phyloP scores from a whole-genome alignment of 768 basidiomycete species.

The Tricholoma sp. region DNA sequence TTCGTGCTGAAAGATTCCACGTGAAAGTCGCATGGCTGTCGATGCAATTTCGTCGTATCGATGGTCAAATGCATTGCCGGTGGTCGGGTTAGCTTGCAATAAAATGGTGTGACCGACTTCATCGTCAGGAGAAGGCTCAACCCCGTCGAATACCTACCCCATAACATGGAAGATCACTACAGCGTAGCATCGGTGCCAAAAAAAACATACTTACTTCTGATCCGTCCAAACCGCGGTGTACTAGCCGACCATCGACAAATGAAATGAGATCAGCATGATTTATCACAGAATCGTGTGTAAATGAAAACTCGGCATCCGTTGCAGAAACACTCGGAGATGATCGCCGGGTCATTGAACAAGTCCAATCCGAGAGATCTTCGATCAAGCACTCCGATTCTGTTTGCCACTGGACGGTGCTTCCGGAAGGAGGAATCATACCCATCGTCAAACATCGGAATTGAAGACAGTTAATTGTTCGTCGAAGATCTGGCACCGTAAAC shows the following conservation, averaged over 20 bases:
- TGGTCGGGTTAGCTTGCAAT: conserved; percentile 25
- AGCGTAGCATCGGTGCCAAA: background rate
- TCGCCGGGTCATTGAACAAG: background rate
- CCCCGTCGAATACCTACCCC: conserved; percentile 17
- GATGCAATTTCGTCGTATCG: conserved; percentile 45
- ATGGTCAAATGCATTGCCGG: conserved; percentile 27
- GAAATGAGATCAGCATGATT: conserved; percentile 44
- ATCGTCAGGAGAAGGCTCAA: conserved; percentile 42
- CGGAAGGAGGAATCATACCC: conserved; percentile 9
- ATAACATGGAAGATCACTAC: conserved; percentile 2
- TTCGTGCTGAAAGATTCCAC: conserved; percentile 30
- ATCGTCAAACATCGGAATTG: conserved; percentile 43
- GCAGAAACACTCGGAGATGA: conserved; percentile 2
- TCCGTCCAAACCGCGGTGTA: conserved; percentile 26
- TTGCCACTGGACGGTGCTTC: conserved; percentile 7
- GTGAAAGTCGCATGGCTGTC: conserved; percentile 43
- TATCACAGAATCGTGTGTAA: conserved; percentile 5
- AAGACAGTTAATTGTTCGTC: conserved; percentile 57
- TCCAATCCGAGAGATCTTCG: conserved; percentile 12
- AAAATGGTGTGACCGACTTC: conserved; percentile 49
- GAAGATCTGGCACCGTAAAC: conserved; percentile 47
- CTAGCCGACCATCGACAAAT: conserved; percentile 48
- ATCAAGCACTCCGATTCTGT: background rate
- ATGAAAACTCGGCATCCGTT: conserved; percentile 1
- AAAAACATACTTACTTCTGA: conserved; percentile 33